A percentile compares a stretch with the other conserved stretches of the same genome.
phyloP scores from a whole-genome alignment of 2,329 filamentous ascomycete genomes.

The Exophiala phaeomuriformis region DNA sequence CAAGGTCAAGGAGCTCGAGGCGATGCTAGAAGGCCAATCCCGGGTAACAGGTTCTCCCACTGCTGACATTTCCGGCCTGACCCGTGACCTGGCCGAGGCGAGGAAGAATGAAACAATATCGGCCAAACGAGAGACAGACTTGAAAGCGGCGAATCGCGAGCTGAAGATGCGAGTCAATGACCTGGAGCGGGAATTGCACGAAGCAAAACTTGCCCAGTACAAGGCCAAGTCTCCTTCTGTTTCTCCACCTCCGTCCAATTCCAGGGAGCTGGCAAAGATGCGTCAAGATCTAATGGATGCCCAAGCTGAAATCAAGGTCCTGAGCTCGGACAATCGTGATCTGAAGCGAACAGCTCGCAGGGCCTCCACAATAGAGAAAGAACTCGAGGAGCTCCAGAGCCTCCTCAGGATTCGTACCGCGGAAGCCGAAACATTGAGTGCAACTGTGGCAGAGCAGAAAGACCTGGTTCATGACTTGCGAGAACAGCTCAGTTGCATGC shows the following conservation, averaged over 20 bases:
- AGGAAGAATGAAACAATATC: slow-evolving; percentile 60
- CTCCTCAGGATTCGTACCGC: slow-evolving; percentile 42
- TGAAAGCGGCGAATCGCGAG: slow-evolving; percentile 55
- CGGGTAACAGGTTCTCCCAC: slow-evolving; percentile 31
- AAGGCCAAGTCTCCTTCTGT: slow-evolving; percentile 45
- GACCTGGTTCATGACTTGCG: slow-evolving; percentile 51
- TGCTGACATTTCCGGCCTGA: slow-evolving; percentile 53
- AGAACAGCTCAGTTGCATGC: slow-evolving; percentile 43
- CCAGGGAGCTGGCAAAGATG: slow-evolving; percentile 53
- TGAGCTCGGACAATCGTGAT: slow-evolving; percentile 44
- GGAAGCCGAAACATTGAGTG: slow-evolving; percentile 59
- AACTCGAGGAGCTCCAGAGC: slow-evolving; percentile 40
- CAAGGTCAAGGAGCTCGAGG: slow-evolving; percentile 44
- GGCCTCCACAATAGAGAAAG: slow-evolving; percentile 37
- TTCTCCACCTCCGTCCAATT: slow-evolving; percentile 48
- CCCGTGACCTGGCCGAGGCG: slow-evolving; percentile 55
- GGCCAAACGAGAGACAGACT: slow-evolving; percentile 57
- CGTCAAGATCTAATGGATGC: slow-evolving; percentile 55
- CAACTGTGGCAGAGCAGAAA: slow-evolving; percentile 64
- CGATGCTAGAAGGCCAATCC: slow-evolving; percentile 50
- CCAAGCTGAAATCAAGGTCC: slow-evolving; percentile 54
- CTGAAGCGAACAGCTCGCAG: slow-evolving; percentile 48
- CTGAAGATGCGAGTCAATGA: slow-evolving; percentile 60
- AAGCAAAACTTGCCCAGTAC: slow-evolving; percentile 46
- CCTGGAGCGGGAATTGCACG: slow-evolving; percentile 60